A percentile compares a stretch with the other conserved stretches of the same genome.
These are phyloP conservation scores for Paramarasmius palmivorus DNA, from an alignment of 1,284 basidiomycete genomes.

Conservation along the genomic window DNA sequence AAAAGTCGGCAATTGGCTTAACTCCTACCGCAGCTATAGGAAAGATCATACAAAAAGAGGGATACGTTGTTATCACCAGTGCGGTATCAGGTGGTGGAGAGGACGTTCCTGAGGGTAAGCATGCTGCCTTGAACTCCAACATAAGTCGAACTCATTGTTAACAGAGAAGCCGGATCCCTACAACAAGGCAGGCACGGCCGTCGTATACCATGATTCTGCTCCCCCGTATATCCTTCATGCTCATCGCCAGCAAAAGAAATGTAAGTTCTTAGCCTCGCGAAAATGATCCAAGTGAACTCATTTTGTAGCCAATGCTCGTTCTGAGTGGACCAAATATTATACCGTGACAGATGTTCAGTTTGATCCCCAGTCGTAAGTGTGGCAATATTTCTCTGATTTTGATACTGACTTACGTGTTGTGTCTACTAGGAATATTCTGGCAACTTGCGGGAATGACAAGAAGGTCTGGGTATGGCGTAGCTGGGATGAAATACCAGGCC, in stretches of 20 bases:
- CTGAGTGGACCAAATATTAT: conserved; percentile 32
- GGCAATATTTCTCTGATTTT: background rate
- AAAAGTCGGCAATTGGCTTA: background rate
- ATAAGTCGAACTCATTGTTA: conserved; percentile 6
- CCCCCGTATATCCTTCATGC: conserved; percentile 4
- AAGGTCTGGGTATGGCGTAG: conserved; percentile 30
- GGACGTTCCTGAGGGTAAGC: conserved; percentile 30
- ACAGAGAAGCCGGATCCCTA: conserved; percentile 32
- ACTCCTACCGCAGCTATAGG: conserved; percentile 34
- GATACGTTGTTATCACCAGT: conserved; percentile 35
- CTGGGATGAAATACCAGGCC: background rate
- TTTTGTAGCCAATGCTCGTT: background rate
- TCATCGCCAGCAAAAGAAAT: background rate
- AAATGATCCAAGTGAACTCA: conserved; percentile 7
- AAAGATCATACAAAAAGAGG: conserved; percentile 38
- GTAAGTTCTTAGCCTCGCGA: background rate
- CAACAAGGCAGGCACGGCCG: conserved; percentile 40
- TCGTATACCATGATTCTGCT: conserved; percentile 31
- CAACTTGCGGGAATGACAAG: conserved; percentile 26
- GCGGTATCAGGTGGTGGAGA: conserved; percentile 34
- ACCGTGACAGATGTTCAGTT: conserved; percentile 43
- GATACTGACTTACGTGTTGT: background rate
- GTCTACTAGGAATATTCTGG: conserved; percentile 22
- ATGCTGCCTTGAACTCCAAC: conserved; percentile 5
- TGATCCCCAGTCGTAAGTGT: conserved; percentile 32